phyloP scores from a whole-genome alignment of 1,284 basidiomycete species.

The Ganoderma boninense region DNA sequence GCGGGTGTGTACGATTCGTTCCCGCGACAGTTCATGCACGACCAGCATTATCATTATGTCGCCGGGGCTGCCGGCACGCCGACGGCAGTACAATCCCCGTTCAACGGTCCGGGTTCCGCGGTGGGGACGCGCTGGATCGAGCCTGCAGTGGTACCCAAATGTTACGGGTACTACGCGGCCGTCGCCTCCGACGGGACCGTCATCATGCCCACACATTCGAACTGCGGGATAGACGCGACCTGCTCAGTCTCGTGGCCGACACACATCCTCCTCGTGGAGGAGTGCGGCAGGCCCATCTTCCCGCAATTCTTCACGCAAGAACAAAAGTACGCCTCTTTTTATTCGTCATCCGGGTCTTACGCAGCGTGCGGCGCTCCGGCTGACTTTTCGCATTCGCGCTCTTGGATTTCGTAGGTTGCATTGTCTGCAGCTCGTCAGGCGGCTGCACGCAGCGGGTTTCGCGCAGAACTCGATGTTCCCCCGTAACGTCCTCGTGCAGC shows the following conservation, averaged over 20 bases:
- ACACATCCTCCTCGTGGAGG: constrained; percentile 56
- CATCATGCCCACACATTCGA: background rate
- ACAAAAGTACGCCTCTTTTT: background rate
- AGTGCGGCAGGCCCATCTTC: constrained; percentile 51
- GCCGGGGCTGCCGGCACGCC: background rate
- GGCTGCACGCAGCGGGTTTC: constrained; percentile 50
- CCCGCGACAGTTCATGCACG: constrained; percentile 53
- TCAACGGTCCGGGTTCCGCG: no score
- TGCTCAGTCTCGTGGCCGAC: constrained; percentile 36
- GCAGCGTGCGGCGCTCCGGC: background rate
- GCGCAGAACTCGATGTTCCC: constrained; percentile 49
- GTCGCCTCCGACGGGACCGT: constrained; percentile 22
- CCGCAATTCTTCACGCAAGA: constrained; percentile 9
- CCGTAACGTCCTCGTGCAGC: constrained; percentile 56
- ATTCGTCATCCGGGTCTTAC: background rate
- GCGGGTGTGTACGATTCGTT: constrained; percentile 53
- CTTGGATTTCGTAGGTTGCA: constrained; percentile 41
- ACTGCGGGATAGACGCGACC: background rate
- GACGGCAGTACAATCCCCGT: background rate
- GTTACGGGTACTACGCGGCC: constrained; percentile 57
- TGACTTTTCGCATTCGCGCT: background rate
- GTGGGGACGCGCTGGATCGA: background rate
- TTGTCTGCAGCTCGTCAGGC: constrained; percentile 47
- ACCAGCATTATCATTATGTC: constrained; percentile 31
- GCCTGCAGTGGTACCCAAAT: constrained; percentile 57